phyloP scores from a whole-genome alignment of 768 basidiomycete species.

The Lactarius trivialis region DNA sequence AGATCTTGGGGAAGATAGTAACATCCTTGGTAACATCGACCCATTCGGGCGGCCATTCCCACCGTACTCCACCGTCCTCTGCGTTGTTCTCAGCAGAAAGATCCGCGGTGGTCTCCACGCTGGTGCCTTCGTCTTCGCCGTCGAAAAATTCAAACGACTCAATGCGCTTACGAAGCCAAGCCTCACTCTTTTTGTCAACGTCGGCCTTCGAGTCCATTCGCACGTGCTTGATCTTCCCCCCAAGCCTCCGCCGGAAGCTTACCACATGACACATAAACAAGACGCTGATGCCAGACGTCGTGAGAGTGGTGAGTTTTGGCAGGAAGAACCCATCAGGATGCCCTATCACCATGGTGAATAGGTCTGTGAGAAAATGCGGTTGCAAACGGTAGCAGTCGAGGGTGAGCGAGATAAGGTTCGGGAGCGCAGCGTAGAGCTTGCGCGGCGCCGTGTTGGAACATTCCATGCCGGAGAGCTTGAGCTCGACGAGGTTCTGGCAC shows the following conservation, averaged over 20 bases:
- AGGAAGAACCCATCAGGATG: conserved; percentile 32
- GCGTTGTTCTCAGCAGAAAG: too few species aligned
- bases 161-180: conserved; percentile 47
- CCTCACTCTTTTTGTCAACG: conserved; percentile 37
- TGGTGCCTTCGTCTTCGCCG: conserved; percentile 41
- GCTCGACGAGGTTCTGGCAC: too few species aligned
- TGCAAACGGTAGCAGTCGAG: conserved; percentile 34
- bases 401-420: conserved; percentile 39
- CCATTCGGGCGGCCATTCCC: too few species aligned
- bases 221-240: conserved; percentile 39
- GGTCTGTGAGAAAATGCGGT: conserved; percentile 26
- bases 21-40: too few species aligned
- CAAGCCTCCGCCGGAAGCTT: conserved; percentile 41
- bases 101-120: too few species aligned
- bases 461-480: too few species aligned
- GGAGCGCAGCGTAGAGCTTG: conserved; percentile 42
- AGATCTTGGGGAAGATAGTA: too few species aligned
- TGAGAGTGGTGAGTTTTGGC: conserved; percentile 46
- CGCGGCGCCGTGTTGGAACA: conserved; percentile 33
- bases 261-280: conserved; percentile 38
- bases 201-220: conserved; percentile 41
- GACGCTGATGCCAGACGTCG: conserved; percentile 41
- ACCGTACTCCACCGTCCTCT: too few species aligned
- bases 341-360: conserved; percentile 16
- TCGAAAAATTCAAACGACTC: conserved; percentile 52